Conservation (phyloP, 176 grass and related monocot species). For the Carex myosuroides region DNA sequence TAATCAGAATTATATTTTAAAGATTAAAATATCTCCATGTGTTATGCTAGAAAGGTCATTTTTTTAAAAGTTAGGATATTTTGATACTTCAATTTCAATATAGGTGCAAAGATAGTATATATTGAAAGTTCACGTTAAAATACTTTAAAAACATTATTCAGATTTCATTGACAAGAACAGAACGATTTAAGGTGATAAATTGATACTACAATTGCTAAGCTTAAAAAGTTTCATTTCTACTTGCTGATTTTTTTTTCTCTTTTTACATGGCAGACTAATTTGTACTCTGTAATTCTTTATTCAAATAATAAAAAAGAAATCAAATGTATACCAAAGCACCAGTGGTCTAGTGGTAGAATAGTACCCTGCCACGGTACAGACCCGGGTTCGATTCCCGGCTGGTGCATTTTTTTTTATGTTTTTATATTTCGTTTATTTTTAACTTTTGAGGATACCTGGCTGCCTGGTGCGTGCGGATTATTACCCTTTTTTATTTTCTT, state of each 20-base stretch:
- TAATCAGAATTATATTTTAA: not conserved
- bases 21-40: not conserved
- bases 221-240: not conserved
- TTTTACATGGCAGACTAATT: no score
- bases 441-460: no score
- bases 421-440: no score
- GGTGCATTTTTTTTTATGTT: not conserved
- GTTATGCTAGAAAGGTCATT: not conserved
- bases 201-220: not conserved
- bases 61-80: not conserved
- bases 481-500: no score
- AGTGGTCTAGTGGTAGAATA: slow-evolving; percentile 58
- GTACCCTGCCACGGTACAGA: slow-evolving; percentile 61
- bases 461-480: no score
- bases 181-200: not conserved
- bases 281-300: no score
- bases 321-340: not conserved
- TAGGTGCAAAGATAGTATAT: not conserved
- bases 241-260: not conserved
- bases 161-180: not conserved
- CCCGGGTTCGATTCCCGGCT: slow-evolving; percentile 43
- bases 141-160: not conserved
- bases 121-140: not conserved
- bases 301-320: no score
- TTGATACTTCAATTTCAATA: not conserved